Conservation (phyloP, 495 filamentous ascomycete genomes). For the Talaromyces wortmannii region DNA sequence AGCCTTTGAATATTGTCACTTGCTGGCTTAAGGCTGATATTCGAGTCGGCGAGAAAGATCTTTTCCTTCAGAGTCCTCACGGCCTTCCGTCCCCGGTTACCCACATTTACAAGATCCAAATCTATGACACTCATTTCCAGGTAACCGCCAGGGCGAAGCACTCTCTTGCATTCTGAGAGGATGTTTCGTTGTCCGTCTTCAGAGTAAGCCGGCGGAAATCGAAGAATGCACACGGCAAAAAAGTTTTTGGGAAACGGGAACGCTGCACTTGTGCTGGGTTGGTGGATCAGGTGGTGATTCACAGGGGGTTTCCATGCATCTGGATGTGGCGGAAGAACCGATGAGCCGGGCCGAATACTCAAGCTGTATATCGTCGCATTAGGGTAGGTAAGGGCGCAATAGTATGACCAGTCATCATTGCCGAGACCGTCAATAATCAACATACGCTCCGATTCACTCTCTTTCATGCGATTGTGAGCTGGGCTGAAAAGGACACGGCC, state of each 20-base stretch:
- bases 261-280: conserved; percentile 54
- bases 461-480: conserved; percentile 70
- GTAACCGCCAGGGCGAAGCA: conserved; percentile 83
- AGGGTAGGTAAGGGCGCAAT: conserved; percentile 87
- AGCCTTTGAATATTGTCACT: conserved; percentile 73
- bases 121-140: conserved; percentile 83
- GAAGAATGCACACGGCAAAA: conserved; percentile 80
- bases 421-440: conserved; percentile 90
- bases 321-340: conserved; percentile 24
- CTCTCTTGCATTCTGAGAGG: conserved; percentile 81
- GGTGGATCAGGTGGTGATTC: conserved; percentile 83
- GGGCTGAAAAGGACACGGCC: conserved; percentile 93
- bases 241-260: conserved; percentile 86
- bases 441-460: conserved; percentile 53
- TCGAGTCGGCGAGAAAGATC: conserved; percentile 55
- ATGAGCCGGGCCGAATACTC: conserved; percentile 23
- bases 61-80: conserved; percentile 72
- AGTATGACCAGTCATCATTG: conserved; percentile 96
- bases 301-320: conserved; percentile 53
- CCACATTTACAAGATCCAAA: conserved; percentile 82
- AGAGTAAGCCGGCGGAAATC: conserved; percentile 73
- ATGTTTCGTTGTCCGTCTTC: conserved; percentile 72
- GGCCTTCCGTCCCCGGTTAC: conserved; percentile 64
- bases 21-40: conserved; percentile 63
- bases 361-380: conserved; percentile 77